These are phyloP conservation scores for Protomyces lactucae-debilis DNA, from an alignment of 1,139 yeast species.

Conservation along the genomic window DNA sequence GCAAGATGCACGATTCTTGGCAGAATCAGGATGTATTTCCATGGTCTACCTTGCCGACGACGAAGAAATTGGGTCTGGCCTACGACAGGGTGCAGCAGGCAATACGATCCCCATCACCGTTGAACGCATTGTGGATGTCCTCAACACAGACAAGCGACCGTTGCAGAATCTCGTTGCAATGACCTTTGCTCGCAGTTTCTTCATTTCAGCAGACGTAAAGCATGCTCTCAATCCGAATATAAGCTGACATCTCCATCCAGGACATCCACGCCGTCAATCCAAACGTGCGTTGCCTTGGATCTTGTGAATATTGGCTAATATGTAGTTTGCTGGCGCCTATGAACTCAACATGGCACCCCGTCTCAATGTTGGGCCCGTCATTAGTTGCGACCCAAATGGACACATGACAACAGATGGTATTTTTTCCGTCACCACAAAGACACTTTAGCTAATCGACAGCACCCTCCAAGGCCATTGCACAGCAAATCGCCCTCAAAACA, in stretches of 20 bases:
- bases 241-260: slow-evolving; percentile 32
- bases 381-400: slow-evolving; percentile 70
- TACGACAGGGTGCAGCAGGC: slow-evolving; percentile 95
- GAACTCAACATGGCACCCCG: slow-evolving; percentile 69
- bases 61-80: slow-evolving; percentile 85
- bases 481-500: slow-evolving; percentile 54
- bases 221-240: slow-evolving; percentile 92
- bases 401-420: slow-evolving; percentile 69
- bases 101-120: slow-evolving; percentile 74
- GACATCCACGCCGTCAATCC: slow-evolving; percentile 27
- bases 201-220: slow-evolving; percentile 87
- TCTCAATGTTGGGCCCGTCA: slow-evolving; percentile 68
- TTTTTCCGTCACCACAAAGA: neutral
- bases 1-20: slow-evolving; percentile 50
- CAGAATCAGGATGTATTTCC: slow-evolving; percentile 58
- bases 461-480: slow-evolving; percentile 60
- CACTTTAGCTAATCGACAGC: slow-evolving; percentile 33
- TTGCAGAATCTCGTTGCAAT: slow-evolving; percentile 35
- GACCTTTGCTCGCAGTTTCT: slow-evolving; percentile 61
- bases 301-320: slow-evolving; percentile 17
- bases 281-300: neutral
- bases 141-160: slow-evolving; percentile 50
- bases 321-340: slow-evolving; percentile 51
- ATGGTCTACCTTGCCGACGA: slow-evolving; percentile 75
- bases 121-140: slow-evolving; percentile 57